Evolutionary conservation across 495 filamentous ascomycete genomes (phyloP).

Genomic region (Lophiotrema nucula): DNA sequence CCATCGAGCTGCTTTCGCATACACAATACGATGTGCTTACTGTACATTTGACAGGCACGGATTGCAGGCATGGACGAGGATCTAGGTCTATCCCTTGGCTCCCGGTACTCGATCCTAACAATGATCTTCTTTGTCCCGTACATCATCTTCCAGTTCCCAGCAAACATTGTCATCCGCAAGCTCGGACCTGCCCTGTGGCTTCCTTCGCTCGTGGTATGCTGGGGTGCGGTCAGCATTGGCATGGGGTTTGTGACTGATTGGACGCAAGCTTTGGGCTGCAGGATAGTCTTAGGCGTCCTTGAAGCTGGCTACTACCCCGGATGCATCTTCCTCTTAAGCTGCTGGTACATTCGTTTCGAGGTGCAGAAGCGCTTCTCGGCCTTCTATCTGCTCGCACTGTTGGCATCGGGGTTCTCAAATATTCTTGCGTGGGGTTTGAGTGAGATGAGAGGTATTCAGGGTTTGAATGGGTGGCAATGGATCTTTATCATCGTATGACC

Average conservation of each 20-base stretch:
- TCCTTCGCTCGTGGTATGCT: conserved; percentile 46
- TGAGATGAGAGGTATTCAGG: conserved; percentile 31
- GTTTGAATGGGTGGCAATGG: conserved; percentile 55
- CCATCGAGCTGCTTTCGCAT: not conserved
- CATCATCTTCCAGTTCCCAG: conserved; percentile 59
- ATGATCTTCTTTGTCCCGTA: conserved; percentile 70
- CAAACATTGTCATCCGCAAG: conserved; percentile 57
- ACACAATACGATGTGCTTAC: not conserved
- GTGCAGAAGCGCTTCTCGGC: conserved; percentile 47
- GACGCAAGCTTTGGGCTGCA: conserved; percentile 49
- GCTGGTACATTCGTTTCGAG: conserved; percentile 59
- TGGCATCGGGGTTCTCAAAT: conserved; percentile 58
- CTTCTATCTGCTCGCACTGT: conserved; percentile 62
- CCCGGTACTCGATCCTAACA: conserved; percentile 49
- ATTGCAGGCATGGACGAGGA: conserved; percentile 23
- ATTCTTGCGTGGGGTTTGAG: conserved; percentile 59
- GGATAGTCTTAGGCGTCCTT: conserved; percentile 58
- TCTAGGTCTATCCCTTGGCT: conserved; percentile 2
- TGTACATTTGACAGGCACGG: no score
- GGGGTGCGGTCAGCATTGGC: conserved; percentile 47
- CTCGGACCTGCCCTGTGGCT: conserved; percentile 60
- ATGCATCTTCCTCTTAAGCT: conserved; percentile 60
- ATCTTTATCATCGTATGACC: not conserved
- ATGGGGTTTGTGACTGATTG: conserved; percentile 55
- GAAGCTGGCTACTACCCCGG: conserved; percentile 50